Evolutionary conservation across 306 rosid species (phyloP), one percentile per base, ranked within the genome.

Genomic region (Cucurbita maxima): DNA sequence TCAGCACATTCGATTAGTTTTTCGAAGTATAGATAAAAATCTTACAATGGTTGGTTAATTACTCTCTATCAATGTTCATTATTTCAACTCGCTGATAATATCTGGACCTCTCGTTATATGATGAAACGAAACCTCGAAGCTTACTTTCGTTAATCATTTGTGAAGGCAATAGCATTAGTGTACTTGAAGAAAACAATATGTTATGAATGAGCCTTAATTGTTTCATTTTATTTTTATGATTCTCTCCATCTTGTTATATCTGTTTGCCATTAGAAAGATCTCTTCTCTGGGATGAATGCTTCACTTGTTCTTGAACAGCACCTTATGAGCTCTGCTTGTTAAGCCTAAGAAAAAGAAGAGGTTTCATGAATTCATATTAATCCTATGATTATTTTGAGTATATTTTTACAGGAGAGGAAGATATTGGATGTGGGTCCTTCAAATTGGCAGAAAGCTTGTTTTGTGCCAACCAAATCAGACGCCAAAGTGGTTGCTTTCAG

Each of bases 391-490:
- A 41, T 38, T 72, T 37, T 38, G 51, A 54, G 5, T 56, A 2
- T 5, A 13, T 37, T 40, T n/a, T 40, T 56, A 36, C 76, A 88
- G 96, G 96, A 90, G 84, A 85, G 80, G 19, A 90, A 80, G 81
- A 76, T 94, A 73, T 79, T 58, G 90, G 95, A 87, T n/a, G 73
- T 25, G 4, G 96, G 95, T 55, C 77, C 72, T 78, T 51, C 43
- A 51, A 89, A 87, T 73, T 94, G 98, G 98, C 92, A 82, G 55
- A 91, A 81, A 79, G 91, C 89, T 15, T 94, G 98, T 80, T 94
- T 87, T 78, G 91, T 90, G 80, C 97, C 98, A 40, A 86, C 97
- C 72, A 94, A 87, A 69, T 77, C 98, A n/a, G 98, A 94, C 76
- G 92, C 92, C 9, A 79, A 80, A 45, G 98, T 91, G 73, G 74